A percentile compares a stretch with the other conserved stretches of the same genome.
Conservation (phyloP, 352 stramenopile genomes). For the Pythium aphanidermatum region DNA sequence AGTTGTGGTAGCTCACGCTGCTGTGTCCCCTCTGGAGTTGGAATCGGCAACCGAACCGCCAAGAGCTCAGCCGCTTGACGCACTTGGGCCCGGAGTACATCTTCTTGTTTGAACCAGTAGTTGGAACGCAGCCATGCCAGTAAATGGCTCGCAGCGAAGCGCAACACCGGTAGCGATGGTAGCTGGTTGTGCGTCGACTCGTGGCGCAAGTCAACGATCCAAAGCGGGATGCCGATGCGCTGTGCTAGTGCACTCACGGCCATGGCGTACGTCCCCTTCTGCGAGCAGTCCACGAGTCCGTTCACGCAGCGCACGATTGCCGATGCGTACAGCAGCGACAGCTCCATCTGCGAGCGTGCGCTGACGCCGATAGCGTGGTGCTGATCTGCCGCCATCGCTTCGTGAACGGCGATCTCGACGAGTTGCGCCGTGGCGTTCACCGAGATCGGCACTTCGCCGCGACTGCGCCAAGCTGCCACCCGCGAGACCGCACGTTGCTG, state of each 20-base stretch:
- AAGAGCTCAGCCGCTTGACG: slow-evolving; percentile 35
- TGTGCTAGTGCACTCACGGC: slow-evolving; percentile 74
- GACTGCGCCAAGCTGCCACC: slow-evolving; percentile 62
- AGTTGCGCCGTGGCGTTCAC: slow-evolving; percentile 72
- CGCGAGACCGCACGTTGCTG: slow-evolving; percentile 53
- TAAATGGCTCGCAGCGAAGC: slow-evolving; percentile 81
- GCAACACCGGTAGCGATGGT: slow-evolving; percentile 83
- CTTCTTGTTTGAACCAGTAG: slow-evolving; percentile 84
- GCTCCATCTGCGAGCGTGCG: slow-evolving; percentile 72
- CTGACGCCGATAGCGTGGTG: slow-evolving; percentile 61
- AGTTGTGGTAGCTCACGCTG: not conserved
- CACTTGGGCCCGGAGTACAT: slow-evolving; percentile 40
- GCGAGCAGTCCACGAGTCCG: slow-evolving; percentile 72
- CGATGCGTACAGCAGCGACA: slow-evolving; percentile 61
- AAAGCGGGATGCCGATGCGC: slow-evolving; percentile 88
- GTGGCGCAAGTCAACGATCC: slow-evolving; percentile 92
- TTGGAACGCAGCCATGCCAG: slow-evolving; percentile 82
- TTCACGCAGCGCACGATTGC: slow-evolving; percentile 78
- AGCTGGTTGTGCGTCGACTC: slow-evolving; percentile 92
- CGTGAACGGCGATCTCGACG: slow-evolving; percentile 69
- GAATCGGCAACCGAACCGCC: slow-evolving; percentile 8
- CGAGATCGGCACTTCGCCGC: slow-evolving; percentile 67
- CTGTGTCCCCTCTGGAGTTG: slow-evolving; percentile 5
- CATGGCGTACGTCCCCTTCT: slow-evolving; percentile 70
- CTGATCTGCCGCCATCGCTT: slow-evolving; percentile 56